phyloP scores from a whole-genome alignment of 352 stramenopile genomes.

The Nothophytophthora sp. region DNA sequence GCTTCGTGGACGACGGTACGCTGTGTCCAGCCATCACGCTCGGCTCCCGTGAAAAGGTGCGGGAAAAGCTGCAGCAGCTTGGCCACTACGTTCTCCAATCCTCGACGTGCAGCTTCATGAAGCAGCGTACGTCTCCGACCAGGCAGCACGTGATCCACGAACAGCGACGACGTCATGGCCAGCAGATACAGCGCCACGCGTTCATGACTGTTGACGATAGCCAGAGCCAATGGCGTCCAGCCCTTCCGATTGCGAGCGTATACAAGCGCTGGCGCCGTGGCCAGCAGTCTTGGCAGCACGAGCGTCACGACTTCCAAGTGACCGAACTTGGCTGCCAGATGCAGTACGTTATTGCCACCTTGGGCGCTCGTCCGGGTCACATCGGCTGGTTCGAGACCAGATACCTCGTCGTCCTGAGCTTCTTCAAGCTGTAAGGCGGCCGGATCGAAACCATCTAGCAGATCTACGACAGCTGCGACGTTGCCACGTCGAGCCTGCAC shows the following conservation, averaged over 20 bases:
- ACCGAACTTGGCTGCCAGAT: conserved; percentile 50
- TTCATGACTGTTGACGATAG: conserved; percentile 45
- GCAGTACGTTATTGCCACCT: conserved; percentile 46
- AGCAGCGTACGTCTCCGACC: conserved; percentile 42
- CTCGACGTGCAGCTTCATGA: conserved; percentile 44
- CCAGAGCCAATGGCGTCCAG: conserved; percentile 50
- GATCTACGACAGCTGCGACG: conserved; percentile 52
- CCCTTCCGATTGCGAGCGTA: conserved; percentile 40
- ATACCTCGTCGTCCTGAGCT: conserved; percentile 4
- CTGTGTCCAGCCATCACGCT: conserved; percentile 47
- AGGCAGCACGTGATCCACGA: conserved; percentile 15
- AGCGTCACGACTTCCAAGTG: conserved; percentile 55
- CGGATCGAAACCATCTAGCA: conserved; percentile 56
- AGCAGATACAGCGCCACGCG: conserved; percentile 58
- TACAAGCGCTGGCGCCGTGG: conserved; percentile 25
- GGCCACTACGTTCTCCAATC: conserved; percentile 37
- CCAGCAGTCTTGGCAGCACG: conserved; percentile 42
- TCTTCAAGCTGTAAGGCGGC: conserved; percentile 12
- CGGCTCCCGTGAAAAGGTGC: conserved; percentile 30
- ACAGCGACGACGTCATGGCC: conserved; percentile 52
- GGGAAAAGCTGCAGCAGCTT: conserved; percentile 64
- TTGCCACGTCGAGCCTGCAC: conserved; percentile 55
- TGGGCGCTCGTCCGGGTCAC: conserved; percentile 27
- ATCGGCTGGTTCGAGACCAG: conserved; percentile 25
- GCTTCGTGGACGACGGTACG: conserved; percentile 51